phyloP scores from a whole-genome alignment of 371 early-diverging fungal genomes.

The Mortierella polycephala region DNA sequence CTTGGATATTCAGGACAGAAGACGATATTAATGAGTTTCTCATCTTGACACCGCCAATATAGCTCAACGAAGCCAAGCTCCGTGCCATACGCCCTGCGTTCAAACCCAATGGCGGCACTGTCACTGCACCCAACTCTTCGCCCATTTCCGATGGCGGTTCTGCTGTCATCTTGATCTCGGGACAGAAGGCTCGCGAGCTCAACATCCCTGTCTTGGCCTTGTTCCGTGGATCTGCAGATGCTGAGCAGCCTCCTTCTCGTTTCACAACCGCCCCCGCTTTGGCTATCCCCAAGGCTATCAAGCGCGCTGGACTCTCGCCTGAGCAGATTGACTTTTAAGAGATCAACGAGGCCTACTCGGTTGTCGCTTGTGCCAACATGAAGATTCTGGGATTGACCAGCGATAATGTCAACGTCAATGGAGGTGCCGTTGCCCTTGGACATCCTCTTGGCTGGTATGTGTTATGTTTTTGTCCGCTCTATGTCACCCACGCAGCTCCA shows the following conservation, averaged over 20 bases:
- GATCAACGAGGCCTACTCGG: constrained; percentile 99
- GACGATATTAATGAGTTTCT: neutral
- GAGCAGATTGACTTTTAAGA: constrained; percentile 86
- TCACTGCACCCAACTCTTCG: constrained; percentile 97
- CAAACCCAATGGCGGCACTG: constrained; percentile 84
- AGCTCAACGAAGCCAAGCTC: constrained; percentile 79
- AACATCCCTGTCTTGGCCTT: constrained; percentile 81
- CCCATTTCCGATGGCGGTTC: constrained; percentile 96
- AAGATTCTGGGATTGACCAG: constrained; percentile 77
- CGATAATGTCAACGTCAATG: constrained; percentile 91
- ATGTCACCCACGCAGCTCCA: neutral
- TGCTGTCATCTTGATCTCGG: constrained; percentile 89
- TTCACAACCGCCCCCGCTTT: constrained; percentile 95
- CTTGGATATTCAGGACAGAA: neutral
- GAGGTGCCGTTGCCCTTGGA: constrained; percentile 98
- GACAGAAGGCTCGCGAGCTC: constrained; percentile 77
- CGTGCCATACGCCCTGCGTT: constrained; percentile 92
- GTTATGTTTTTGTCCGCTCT: too few species aligned
- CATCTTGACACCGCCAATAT: neutral
- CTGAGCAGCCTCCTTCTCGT: constrained; percentile 82
- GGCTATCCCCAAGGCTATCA: constrained; percentile 93
- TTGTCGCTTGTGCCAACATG: constrained; percentile 93
- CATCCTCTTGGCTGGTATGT: constrained; percentile 93
- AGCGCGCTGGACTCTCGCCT: constrained; percentile 76
- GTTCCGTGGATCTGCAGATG: constrained; percentile 80